Evolutionary conservation across 805 yeast genomes (phyloP), one percentile per base, ranked within the genome.

Genomic region (Pichia phayaonensis): DNA sequence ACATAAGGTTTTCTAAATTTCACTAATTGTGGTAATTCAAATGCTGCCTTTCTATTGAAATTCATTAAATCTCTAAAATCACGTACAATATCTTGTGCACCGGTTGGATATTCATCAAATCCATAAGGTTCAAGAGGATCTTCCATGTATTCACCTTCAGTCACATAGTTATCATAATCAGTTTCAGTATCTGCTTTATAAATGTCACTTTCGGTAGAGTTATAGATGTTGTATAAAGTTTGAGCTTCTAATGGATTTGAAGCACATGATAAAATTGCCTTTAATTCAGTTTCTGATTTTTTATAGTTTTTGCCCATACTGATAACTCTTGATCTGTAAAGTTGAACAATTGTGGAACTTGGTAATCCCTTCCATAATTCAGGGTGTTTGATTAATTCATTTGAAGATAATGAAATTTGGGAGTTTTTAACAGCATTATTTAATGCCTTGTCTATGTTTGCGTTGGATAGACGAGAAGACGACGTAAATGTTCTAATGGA

Each of bases 21-120:
- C 41, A 83, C 81, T 56, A 94, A 74, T 50, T 81, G 76, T 8
- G 99, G 99, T 74, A 92, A 76, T 65, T 92, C 98, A 69, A 84
- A 92, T 0, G 97, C 97, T 12, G 95, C 88, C 42, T 88, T 74
- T 59, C 97, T 77, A 61, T 83, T 83, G 60, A 83, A 81, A 56
- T 85, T 80, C 58, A 95, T 81, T 58, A 79, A 81, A 56, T 80
- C 84, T 62, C 97, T 78, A 60, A 81, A 86, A 56, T 80, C 84
- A 50, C 80, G 79, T 34, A 84, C 76, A 53, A 78, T 76, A 59
- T 84, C 83, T 59, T 84, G 95, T 22, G 94, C 95, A 15, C 71
- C 70, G 5, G 83, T 72, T 24, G 89, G 84, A 55, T 81, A 72
- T 60, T 84, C 90, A 61, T 83, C 88, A 59, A 71, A 80, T 59